Percentiles rank a stretch among this genome's conserved stretches.
These are phyloP conservation scores for Trichocladium antarcticum DNA, from an alignment of 495 filamentous ascomycete genomes.

Conservation along the genomic window DNA sequence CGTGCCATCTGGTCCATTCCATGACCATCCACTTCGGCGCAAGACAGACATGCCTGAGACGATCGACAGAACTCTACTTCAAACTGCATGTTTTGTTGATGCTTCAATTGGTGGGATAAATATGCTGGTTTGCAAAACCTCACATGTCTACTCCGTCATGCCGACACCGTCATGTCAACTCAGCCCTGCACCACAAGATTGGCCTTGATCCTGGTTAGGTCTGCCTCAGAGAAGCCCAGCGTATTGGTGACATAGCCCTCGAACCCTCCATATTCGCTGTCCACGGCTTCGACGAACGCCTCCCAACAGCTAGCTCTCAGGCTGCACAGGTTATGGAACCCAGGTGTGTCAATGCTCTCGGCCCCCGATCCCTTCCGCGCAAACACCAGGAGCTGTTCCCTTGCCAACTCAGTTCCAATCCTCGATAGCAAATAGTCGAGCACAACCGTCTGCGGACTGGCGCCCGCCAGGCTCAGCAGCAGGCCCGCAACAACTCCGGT, in stretches of 20 bases:
- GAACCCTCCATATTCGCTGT: conserved; percentile 33
- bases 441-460: conserved; percentile 33
- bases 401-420: conserved; percentile 36
- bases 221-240: conserved; percentile 32
- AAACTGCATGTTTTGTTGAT: too few species aligned
- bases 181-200: conserved; percentile 21
- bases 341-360: conserved; percentile 24
- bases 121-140: too few species aligned
- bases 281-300: conserved; percentile 29
- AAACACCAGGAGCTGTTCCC: conserved; percentile 32
- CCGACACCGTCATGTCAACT: too few species aligned
- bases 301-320: conserved; percentile 28
- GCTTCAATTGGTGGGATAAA: too few species aligned
- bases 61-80: too few species aligned
- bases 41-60: too few species aligned
- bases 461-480: conserved; percentile 44
- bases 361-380: conserved; percentile 25
- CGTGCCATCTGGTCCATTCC: too few species aligned
- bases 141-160: too few species aligned
- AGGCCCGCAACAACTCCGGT: conserved; percentile 50
- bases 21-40: too few species aligned
- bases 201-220: conserved; percentile 32
- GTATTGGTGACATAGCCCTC: conserved; percentile 31
- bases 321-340: conserved; percentile 33
- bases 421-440: conserved; percentile 44